These are phyloP conservation scores for Lactarius evosmus DNA, from an alignment of 768 basidiomycete genomes.

Conservation along the genomic window DNA sequence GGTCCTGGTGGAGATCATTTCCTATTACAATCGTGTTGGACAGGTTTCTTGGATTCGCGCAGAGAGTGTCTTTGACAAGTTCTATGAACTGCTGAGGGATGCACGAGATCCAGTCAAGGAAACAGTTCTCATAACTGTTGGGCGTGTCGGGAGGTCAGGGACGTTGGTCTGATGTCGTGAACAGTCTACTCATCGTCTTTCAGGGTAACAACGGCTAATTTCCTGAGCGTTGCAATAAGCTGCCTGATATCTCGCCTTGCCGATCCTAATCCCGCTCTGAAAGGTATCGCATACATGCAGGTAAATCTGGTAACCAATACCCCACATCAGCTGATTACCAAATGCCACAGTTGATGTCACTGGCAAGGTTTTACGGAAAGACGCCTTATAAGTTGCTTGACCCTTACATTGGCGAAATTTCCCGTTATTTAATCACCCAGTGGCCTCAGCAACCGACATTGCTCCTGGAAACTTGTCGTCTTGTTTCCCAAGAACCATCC, in stretches of 20 bases:
- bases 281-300: constrained; percentile 65
- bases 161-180: constrained; percentile 13
- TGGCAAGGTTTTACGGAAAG: constrained; percentile 59
- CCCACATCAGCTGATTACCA: constrained; percentile 19
- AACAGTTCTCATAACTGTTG: constrained; percentile 59
- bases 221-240: constrained; percentile 57
- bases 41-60: constrained; percentile 17
- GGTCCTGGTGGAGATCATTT: constrained; percentile 26
- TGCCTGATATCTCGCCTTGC: constrained; percentile 67
- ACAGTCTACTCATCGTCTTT: not conserved
- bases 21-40: constrained; percentile 24
- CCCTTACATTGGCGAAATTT: constrained; percentile 66
- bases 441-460: constrained; percentile 56
- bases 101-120: constrained; percentile 50
- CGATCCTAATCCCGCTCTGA: constrained; percentile 63
- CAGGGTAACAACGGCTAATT: constrained; percentile 48
- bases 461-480: constrained; percentile 63
- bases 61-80: constrained; percentile 25
- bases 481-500: constrained; percentile 52
- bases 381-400: constrained; percentile 61
- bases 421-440: constrained; percentile 59
- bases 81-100: constrained; percentile 24
- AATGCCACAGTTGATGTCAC: constrained; percentile 49
- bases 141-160: constrained; percentile 47
- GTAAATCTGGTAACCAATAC: constrained; percentile 37